These are phyloP conservation scores for Sugiyamaella paludigena DNA, from an alignment of 1,139 yeast genomes.

Conservation along the genomic window DNA sequence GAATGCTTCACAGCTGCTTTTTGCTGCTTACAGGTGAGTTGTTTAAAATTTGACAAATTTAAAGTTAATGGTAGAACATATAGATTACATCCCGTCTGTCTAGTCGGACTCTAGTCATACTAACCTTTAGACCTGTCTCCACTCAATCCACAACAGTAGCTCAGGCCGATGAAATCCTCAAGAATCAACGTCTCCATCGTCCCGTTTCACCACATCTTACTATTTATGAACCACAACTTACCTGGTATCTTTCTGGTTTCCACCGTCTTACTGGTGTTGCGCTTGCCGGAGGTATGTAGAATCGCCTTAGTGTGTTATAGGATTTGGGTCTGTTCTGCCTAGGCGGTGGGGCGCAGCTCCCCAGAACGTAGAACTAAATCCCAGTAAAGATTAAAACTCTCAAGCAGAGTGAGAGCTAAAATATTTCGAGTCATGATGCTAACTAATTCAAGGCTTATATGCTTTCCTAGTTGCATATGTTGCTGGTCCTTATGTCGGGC, in stretches of 20 bases:
- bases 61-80: no score
- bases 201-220: slow-evolving; percentile 89
- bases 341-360: no score
- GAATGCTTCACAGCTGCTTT: slow-evolving; percentile 22
- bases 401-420: no score
- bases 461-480: slow-evolving; percentile 76
- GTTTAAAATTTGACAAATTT: no score
- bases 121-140: slow-evolving; percentile 8
- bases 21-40: slow-evolving; percentile 21
- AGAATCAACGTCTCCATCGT: slow-evolving; percentile 80
- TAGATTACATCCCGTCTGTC: neutral
- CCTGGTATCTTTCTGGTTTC: slow-evolving; percentile 72
- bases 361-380: no score
- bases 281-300: slow-evolving; percentile 53
- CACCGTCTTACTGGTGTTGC: slow-evolving; percentile 90
- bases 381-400: no score
- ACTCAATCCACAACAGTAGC: slow-evolving; percentile 55
- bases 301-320: neutral
- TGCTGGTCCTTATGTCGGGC: slow-evolving; percentile 60
- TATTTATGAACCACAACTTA: slow-evolving; percentile 87
- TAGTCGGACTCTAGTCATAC: neutral
- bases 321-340: neutral
- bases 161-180: slow-evolving; percentile 66
- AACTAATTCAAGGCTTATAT: slow-evolving; percentile 49
- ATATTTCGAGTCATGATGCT: neutral